phyloP scores from a whole-genome alignment of 768 basidiomycete species.

The Pisolithus tinctorius region DNA sequence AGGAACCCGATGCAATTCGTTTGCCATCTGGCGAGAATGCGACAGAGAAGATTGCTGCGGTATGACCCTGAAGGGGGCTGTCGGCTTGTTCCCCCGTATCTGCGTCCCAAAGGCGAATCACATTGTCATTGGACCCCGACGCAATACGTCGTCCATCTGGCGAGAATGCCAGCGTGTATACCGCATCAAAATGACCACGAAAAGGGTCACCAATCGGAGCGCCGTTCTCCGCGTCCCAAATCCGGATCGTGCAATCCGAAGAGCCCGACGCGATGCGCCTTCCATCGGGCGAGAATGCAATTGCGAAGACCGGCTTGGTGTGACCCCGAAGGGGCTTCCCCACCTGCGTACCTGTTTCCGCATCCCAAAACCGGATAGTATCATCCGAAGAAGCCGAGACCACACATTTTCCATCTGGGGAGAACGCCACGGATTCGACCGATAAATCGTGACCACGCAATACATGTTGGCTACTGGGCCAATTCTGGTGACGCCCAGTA shows the following conservation, averaged over 20 bases:
- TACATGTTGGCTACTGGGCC: neutral
- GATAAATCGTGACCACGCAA: neutral
- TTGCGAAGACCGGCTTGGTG: neutral
- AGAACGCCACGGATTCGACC: neutral
- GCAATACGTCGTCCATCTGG: too few species aligned
- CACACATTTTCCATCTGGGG: neutral
- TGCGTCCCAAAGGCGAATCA: neutral
- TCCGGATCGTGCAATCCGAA: neutral
- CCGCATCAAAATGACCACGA: too few species aligned
- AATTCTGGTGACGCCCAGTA: neutral
- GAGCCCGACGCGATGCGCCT: neutral
- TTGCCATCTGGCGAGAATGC: neutral
- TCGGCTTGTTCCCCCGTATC: neutral
- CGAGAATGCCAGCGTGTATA: too few species aligned
- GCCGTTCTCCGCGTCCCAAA: neutral
- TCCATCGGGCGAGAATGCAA: neutral
- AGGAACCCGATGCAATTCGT: neutral
- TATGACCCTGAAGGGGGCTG: neutral
- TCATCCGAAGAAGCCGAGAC: neutral
- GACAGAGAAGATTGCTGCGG: neutral
- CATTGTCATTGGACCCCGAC: too few species aligned
- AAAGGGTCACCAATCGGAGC: too few species aligned
- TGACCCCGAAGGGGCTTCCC: neutral
- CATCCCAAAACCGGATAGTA: neutral
- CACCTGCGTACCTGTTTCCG: neutral